Percentiles rank a stretch among this genome's conserved stretches.
phyloP scores from a whole-genome alignment of 352 stramenopile genomes.

The Globisporangium yorkense region DNA sequence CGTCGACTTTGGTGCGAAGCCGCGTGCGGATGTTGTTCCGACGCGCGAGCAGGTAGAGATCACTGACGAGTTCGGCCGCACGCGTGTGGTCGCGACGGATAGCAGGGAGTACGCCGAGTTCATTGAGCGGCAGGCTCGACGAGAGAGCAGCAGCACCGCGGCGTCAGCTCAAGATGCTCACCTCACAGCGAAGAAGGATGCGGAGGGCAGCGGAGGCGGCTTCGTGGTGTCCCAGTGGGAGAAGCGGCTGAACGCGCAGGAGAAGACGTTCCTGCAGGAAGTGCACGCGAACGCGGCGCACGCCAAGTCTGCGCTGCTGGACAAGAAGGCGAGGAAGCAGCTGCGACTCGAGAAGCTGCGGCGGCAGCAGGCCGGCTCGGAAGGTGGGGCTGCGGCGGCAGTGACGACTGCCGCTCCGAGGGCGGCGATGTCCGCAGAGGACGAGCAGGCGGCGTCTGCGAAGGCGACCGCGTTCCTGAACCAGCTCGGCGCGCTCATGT shows the following conservation, averaged over 20 bases:
- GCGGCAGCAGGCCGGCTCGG: conserved; percentile 14
- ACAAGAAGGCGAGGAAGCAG: conserved; percentile 57
- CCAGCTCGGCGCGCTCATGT: conserved; percentile 42
- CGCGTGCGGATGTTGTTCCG: conserved; percentile 3
- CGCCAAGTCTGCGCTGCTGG: conserved; percentile 31
- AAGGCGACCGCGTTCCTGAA: conserved; percentile 61
- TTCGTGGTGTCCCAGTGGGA: conserved; percentile 84
- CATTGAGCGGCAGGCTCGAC: conserved; percentile 10
- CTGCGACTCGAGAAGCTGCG: conserved; percentile 53
- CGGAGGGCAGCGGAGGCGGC: conserved; percentile 19
- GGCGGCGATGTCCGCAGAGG: neutral
- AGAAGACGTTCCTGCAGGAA: conserved; percentile 63
- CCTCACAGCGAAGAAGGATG: neutral
- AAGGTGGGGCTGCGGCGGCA: neutral
- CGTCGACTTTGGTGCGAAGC: conserved; percentile 68
- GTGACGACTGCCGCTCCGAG: neutral
- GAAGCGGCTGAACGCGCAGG: conserved; percentile 47
- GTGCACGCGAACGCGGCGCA: conserved; percentile 47
- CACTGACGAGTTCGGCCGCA: conserved; percentile 58
- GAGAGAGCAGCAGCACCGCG: conserved; percentile 3
- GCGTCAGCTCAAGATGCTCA: neutral
- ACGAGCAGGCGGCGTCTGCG: conserved; percentile 27
- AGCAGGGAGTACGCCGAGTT: conserved; percentile 29
- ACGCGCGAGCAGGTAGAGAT: conserved; percentile 25
- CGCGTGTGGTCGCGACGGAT: conserved; percentile 28